Percentiles rank a stretch among this genome's conserved stretches.
Evolutionary conservation across 495 filamentous ascomycete species (phyloP).

Genomic region (Terfezia boudieri): DNA sequence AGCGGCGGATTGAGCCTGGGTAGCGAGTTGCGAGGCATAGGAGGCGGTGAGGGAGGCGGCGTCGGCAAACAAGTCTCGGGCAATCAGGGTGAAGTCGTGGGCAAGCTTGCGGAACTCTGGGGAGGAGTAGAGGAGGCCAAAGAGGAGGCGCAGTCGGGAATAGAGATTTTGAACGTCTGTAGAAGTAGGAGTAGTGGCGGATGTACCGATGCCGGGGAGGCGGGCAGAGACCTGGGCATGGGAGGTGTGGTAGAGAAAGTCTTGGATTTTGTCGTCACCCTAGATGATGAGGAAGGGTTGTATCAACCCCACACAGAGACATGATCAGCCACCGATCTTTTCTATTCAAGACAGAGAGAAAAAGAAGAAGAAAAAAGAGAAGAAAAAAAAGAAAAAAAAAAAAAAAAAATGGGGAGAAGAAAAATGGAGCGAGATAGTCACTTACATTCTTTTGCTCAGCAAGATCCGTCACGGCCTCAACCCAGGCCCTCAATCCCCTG

Average conservation of each 20-base stretch:
- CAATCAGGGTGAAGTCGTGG: conserved; percentile 13
- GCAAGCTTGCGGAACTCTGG: conserved; percentile 13
- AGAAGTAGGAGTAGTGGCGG: background rate
- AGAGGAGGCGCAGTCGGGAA: conserved; percentile 8
- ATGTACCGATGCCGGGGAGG: conserved; percentile 5
- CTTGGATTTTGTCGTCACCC: conserved; percentile 18
- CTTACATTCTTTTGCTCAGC: conserved; percentile 12
- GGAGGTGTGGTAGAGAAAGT: conserved; percentile 17
- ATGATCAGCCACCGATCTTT: background rate
- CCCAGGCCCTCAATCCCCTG: conserved; percentile 18
- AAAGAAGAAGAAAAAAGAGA: too few species aligned
- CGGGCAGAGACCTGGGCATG: conserved; percentile 8
- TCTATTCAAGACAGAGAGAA: background rate
- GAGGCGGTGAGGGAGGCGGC: conserved; percentile 12
- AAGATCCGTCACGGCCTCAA: conserved; percentile 14
- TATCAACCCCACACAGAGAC: background rate
- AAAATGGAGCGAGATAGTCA: background rate
- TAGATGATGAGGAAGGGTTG: background rate
- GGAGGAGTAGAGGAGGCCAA: conserved; percentile 14
- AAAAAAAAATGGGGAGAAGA: background rate
- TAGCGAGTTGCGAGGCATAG: conserved; percentile 5
- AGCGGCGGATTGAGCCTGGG: conserved; percentile 9
- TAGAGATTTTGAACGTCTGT: background rate
- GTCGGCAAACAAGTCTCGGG: conserved; percentile 16
- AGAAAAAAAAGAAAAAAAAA: too few species aligned